Base-by-base conservation (phyloP, 179 eudicot species). In the Silene noctiflora region DNA sequence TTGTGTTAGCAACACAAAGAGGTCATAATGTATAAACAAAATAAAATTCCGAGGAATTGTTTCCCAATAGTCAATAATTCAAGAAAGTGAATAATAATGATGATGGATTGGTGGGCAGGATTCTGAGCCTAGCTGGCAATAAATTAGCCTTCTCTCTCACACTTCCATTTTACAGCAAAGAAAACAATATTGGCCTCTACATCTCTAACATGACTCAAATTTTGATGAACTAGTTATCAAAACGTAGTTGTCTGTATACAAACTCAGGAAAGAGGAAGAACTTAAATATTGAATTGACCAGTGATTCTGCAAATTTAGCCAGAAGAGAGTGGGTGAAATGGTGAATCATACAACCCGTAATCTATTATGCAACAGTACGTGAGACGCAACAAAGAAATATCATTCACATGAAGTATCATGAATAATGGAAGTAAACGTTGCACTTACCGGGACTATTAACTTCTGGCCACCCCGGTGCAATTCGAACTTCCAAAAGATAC, bases 391-490 rank as follows among this genome's bases (percentile, higher is more conserved):
- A 39, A 39, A 39, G 46, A 39, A 39, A 39, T 39, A 39, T 8
- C 46, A 39, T 39, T 39, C 46, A 39, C 46, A 39, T 39, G 1
- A 39, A 39, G 1, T 19, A 17, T 61, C 5, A 14, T 31, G n/a
- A 1, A 7, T 16, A 8, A 33, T 66, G 24, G 21, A 58, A 61
- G 48, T 82, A 16, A 51, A 39, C 16, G 24, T 58, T 39, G 24
- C 78, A 88, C 93, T 93, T 88, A 95, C 99, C 77, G 99, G 99
- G 82, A 95, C 80, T 62, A 91, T 86, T 74, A 95, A 70, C 87
- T 91, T 95, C 76, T 95, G 99, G 71, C 96, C 94, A 17, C 92
- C 98, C 19, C 99, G 97, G 80, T 90, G 97, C 71, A 95, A 82
- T 80, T 95, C 99, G 64, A 95, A 83, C 85, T 84, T 93, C 99